Evolutionary conservation across 2,329 filamentous ascomycete species (phyloP).

Genomic region (Gaeumannomyces sp.): DNA sequence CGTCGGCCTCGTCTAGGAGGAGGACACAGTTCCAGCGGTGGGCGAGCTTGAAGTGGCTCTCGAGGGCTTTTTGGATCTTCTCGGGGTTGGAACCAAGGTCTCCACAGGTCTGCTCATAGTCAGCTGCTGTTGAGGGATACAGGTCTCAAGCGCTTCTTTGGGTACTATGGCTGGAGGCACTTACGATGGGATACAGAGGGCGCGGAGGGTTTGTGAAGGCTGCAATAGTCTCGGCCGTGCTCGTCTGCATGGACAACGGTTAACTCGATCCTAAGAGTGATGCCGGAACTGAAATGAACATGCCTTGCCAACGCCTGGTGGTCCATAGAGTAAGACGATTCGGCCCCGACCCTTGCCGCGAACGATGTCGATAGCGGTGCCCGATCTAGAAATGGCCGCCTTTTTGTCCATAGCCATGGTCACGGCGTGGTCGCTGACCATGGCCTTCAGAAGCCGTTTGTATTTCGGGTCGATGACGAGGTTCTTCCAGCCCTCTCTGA

Average conservation of each 20-base stretch:
- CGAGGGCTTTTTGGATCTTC: constrained; percentile 22
- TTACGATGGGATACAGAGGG: constrained; percentile 22
- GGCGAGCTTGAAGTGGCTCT: constrained; percentile 22
- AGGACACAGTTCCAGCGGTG: constrained; percentile 18
- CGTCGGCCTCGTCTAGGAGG: constrained; percentile 25
- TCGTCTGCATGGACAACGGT: constrained; percentile 21
- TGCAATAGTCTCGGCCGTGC: constrained; percentile 32
- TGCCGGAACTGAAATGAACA: too few relatives aligned
- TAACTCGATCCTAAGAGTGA: too few relatives aligned
- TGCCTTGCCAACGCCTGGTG: constrained; percentile 40
- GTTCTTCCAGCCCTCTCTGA: too few relatives aligned
- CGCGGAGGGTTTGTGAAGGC: constrained; percentile 14
- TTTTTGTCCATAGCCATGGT: too few relatives aligned
- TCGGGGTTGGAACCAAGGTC: constrained; percentile 22
- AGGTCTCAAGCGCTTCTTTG: too few relatives aligned
- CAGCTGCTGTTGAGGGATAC: too few relatives aligned
- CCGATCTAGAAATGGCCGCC: too few relatives aligned
- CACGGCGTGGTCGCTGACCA: too few relatives aligned
- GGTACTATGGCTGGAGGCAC: too few relatives aligned
- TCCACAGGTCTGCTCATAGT: constrained; percentile 14
- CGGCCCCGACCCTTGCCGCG: constrained; percentile 39
- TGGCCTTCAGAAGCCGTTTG: too few relatives aligned
- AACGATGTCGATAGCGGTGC: constrained; percentile 23
- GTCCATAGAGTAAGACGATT: constrained; percentile 38
- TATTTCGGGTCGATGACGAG: too few relatives aligned